phyloP scores from a whole-genome alignment of 202 grass and related monocot genomes.

The Thinopyrum obtusiflorum region DNA sequence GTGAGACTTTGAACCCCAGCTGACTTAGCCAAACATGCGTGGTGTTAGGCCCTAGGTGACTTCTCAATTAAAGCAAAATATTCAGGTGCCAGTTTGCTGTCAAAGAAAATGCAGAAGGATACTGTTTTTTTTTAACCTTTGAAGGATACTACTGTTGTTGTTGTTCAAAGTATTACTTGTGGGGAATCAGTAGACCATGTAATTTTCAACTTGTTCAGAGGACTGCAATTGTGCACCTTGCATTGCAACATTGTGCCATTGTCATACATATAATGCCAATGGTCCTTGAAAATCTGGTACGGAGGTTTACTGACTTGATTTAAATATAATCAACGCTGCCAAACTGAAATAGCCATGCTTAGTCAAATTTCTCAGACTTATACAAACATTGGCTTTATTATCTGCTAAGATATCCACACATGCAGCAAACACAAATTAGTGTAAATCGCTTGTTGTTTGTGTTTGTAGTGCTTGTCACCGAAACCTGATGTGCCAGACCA shows the following conservation, averaged over 20 bases:
- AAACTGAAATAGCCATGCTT: background rate
- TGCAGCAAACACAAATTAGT: background rate
- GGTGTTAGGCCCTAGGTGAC: background rate
- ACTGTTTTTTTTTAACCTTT: background rate
- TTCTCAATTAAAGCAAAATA: background rate
- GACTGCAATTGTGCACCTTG: background rate
- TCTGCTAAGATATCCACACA: constrained; percentile 18
- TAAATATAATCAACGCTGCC: background rate
- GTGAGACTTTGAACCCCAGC: background rate
- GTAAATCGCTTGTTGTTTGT: background rate
- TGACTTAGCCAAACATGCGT: background rate
- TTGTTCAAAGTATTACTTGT: background rate
- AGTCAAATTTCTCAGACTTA: background rate
- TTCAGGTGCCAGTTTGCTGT: background rate
- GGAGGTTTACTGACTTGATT: background rate
- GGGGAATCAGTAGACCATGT: background rate
- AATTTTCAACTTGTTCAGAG: constrained; percentile 4
- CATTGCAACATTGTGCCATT: background rate
- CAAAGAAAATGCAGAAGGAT: constrained; percentile 9
- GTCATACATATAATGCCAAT: background rate
- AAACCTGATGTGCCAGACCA: constrained; percentile 11
- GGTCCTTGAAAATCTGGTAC: background rate
- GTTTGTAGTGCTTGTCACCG: background rate
- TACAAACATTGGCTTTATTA: background rate
- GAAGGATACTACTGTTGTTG: background rate